Conservation (phyloP, 805 yeast species). For the Teunomyces kruisii region DNA sequence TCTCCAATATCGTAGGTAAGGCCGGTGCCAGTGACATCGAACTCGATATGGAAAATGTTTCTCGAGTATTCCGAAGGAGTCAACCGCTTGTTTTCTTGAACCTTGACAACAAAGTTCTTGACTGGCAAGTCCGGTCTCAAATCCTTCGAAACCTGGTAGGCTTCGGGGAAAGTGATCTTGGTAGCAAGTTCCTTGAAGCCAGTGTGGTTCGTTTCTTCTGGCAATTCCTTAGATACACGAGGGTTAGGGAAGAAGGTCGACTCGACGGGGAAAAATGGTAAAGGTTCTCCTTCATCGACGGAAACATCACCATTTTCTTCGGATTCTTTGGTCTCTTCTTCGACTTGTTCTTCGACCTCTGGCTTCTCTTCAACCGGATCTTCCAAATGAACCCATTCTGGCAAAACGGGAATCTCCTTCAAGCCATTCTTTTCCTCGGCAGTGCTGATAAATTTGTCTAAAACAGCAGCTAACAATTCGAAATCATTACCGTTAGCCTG, state of each 20-base stretch:
- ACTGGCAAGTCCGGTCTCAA: conserved; percentile 91
- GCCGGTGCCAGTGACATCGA: conserved; percentile 88
- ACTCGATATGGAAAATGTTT: conserved; percentile 94
- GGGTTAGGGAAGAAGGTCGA: conserved; percentile 67
- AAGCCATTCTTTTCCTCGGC: conserved; percentile 47
- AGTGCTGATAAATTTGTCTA: conserved; percentile 63
- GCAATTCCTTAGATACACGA: conserved; percentile 38
- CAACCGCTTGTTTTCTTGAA: conserved; percentile 86
- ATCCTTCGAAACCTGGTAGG: conserved; percentile 54
- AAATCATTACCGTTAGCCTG: conserved; percentile 81
- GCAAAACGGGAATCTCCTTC: conserved; percentile 32
- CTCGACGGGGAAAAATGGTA: conserved; percentile 59
- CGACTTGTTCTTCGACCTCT: conserved; percentile 16
- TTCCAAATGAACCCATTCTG: conserved; percentile 36
- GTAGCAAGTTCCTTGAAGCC: conserved; percentile 55
- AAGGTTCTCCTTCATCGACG: conserved; percentile 13
- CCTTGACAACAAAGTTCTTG: conserved; percentile 81
- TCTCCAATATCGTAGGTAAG: conserved; percentile 92
- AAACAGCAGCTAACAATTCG: conserved; percentile 72
- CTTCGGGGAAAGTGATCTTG: conserved; percentile 78
- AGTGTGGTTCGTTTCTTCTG: conserved; percentile 36
- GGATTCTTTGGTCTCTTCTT: conserved; percentile 17
- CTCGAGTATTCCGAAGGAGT: conserved; percentile 89
- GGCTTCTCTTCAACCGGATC: conserved; percentile 29
- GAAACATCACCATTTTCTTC: conserved; percentile 10